Base-by-base conservation (phyloP, 2,329 filamentous ascomycete species). In the Exophiala dermatitidis region DNA sequence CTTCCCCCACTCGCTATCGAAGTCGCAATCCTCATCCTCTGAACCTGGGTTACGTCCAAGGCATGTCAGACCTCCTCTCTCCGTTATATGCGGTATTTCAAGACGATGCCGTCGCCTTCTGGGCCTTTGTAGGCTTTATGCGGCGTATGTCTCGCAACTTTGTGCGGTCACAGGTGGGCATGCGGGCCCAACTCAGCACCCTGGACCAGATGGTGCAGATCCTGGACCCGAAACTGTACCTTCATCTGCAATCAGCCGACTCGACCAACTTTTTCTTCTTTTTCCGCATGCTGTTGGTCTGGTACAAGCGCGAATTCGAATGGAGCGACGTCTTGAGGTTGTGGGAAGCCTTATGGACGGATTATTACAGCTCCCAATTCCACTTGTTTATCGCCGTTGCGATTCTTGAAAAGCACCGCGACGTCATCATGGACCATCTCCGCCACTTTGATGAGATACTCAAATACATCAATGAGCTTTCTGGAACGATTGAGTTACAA, bases 221-320 rank as follows among this genome's bases (percentile, higher is more conserved):
- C 53, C 90, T 98, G 83, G 93, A 98, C 62, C 93, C 94, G 0
- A 87, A 90, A 67, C 82, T 98, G 5, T 97, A 96, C 71, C 77
- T 87, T 1, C 93, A 98, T 64, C 80, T 98, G 0, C 83, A 95
- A 68, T 84, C 81, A 10, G 88, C 90, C 19, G 94, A 98, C 65
- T 94, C 87, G 65, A 98, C 93, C 28, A 98, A 98, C 69, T 98
- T 98, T 71, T 98, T 98, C 72, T 98, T 98, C 76, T 97, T 98
- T 76, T 98, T 62, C 81, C 87, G 93, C 56, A 97, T 97, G 93
- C 77, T 98, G 33, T 77, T 98, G 1, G 93, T 98, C 6, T 98
- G 93, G 93, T 98, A 93, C 71, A 98, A 98, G 75, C 85, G 93
- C 45, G 93, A 98, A 70, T 98, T 98, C 64, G 80, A 83, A 61